Base-by-base conservation (phyloP, 495 filamentous ascomycete genomes). In the Penicillium pancosmium region DNA sequence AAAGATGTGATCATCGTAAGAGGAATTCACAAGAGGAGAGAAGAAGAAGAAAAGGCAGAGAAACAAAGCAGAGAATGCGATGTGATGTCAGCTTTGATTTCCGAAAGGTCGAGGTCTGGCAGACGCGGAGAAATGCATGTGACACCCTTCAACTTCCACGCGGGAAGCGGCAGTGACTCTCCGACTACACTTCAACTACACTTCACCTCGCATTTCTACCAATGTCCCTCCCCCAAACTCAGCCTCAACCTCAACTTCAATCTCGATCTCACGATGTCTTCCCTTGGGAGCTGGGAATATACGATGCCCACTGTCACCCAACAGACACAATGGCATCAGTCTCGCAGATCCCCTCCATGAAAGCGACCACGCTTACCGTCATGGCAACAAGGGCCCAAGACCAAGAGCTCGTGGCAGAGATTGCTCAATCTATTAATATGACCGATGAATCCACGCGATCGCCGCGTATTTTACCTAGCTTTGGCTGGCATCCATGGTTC, bases 401-500 rank as follows among this genome's bases (percentile, higher is more conserved):
- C 71, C 94, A 98, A 72, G 79, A 87, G 9, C 84, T 98, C 18
- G 95, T 98, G 13, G 82, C 82, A 15, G 68, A 87, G 25, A 82
- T 88, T 52, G 88, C 92, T 2, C 71, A 78, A 25, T 62, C 71
- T 35, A 70, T 80, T 49, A 80, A 71, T 54, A 62, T 70, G 41
- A 41, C 59, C 3, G 48, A 58, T 52, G 41, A 19, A 50, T 52
- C 34, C 43, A 52, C 61, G 61, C 67, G 62, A 41, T 18, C 52
- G 33, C 60, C 64, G 11, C 68, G 61, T 15, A 66, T 97, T 12
- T 59, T 97, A 1, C 93, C 94, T 0, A 87, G 86, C 31, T 98
- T 97, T 75, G 94, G 94, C n/a, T 97, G 93, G 92, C 94, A 98
- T 71, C 95, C 95, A 1, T 98, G 94, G 94, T 98, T 98, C 73